phyloP scores from a whole-genome alignment of 2,329 filamentous ascomycete genomes.

The Curvularia hawaiiensis region DNA sequence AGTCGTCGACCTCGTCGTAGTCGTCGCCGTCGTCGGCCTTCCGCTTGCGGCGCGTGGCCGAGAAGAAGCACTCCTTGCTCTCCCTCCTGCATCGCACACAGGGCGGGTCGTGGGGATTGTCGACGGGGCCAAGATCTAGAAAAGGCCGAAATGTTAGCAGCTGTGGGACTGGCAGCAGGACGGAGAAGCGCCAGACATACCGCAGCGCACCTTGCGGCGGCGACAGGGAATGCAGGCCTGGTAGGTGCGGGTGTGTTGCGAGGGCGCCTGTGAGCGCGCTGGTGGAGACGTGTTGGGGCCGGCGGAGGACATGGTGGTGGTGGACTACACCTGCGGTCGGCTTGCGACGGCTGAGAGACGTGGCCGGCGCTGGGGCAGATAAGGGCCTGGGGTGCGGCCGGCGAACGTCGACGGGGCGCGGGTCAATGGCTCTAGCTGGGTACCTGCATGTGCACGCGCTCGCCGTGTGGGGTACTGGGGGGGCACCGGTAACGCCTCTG shows the following conservation, averaged over 20 bases:
- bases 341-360: slow-evolving; percentile 24
- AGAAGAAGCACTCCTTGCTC: slow-evolving; percentile 97
- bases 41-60: slow-evolving; percentile 89
- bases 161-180: slow-evolving; percentile 8
- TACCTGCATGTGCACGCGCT: slow-evolving; percentile 20
- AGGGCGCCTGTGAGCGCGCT: slow-evolving; percentile 13
- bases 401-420: background rate
- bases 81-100: slow-evolving; percentile 93
- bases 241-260: slow-evolving; percentile 46
- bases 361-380: slow-evolving; percentile 14
- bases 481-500: slow-evolving; percentile 17
- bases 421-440: slow-evolving; percentile 1
- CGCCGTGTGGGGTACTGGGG: slow-evolving; percentile 7
- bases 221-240: slow-evolving; percentile 61
- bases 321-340: slow-evolving; percentile 11
- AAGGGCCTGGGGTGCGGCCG: slow-evolving; percentile 8
- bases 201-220: slow-evolving; percentile 63
- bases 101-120: slow-evolving; percentile 91
- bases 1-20: slow-evolving; percentile 59
- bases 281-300: slow-evolving; percentile 34
- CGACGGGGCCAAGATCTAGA: slow-evolving; percentile 61
- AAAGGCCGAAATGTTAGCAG: slow-evolving; percentile 6
- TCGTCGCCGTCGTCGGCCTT: slow-evolving; percentile 63
- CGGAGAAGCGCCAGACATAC: slow-evolving; percentile 34
- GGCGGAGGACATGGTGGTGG: slow-evolving; percentile 27